Evolutionary conservation across 2,329 filamentous ascomycete species (phyloP).

Genomic region (Talaromyces sp.): DNA sequence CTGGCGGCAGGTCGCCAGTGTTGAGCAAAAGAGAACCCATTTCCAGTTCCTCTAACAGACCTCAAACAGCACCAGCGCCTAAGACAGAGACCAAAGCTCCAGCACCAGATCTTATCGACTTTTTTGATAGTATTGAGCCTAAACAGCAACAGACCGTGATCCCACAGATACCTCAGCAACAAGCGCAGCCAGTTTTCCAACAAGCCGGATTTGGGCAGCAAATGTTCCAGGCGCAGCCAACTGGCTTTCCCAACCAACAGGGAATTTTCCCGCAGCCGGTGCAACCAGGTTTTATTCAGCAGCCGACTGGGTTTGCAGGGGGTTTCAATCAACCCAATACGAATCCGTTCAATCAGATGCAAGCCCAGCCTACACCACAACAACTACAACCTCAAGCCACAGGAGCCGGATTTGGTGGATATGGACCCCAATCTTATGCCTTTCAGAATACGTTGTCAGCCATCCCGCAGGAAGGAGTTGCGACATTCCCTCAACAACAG

Average conservation of each 20-base stretch:
- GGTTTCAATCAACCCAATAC: constrained; percentile 19
- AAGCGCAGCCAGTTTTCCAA: constrained; percentile 21
- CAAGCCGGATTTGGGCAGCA: constrained; percentile 34
- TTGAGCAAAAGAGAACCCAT: constrained; percentile 1
- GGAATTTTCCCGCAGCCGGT: constrained; percentile 37
- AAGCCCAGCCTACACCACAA: constrained; percentile 32
- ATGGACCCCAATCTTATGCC: constrained; percentile 60
- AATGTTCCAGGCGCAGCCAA: constrained; percentile 33
- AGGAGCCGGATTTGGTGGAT: constrained; percentile 80
- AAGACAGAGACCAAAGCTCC: constrained; percentile 36
- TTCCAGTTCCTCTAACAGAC: constrained; percentile 21
- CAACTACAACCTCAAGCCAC: constrained; percentile 61
- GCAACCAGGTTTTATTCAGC: constrained; percentile 38
- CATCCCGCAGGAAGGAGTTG: constrained; percentile 50
- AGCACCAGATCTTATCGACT: constrained; percentile 78
- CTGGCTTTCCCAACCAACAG: constrained; percentile 35
- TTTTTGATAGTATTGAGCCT: constrained; percentile 89
- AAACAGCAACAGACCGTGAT: constrained; percentile 55
- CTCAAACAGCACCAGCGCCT: constrained; percentile 23
- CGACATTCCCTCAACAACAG: constrained; percentile 46
- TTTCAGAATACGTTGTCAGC: constrained; percentile 42
- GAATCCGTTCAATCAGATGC: constrained; percentile 16
- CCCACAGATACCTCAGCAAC: constrained; percentile 37
- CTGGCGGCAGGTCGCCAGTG: constrained; percentile 23
- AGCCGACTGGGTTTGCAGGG: constrained; percentile 27